Percentiles rank a stretch among this genome's conserved stretches.
These are phyloP conservation scores for Elsinoe arachidis DNA, from an alignment of 2,329 filamentous ascomycete species.

Conservation along the genomic window DNA sequence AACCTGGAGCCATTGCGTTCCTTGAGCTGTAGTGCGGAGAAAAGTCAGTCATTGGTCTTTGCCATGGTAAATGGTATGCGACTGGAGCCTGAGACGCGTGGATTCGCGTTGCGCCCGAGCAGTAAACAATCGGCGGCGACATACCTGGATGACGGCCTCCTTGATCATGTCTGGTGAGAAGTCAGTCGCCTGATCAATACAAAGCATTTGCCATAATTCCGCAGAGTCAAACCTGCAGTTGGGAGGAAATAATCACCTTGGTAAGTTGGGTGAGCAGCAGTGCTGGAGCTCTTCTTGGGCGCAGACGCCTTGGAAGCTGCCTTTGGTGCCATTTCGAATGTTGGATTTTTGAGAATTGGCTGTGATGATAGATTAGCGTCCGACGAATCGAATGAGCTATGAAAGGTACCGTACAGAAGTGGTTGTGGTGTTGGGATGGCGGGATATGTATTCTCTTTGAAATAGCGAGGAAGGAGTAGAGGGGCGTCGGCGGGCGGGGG, in stretches of 20 bases:
- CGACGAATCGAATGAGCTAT: conserved; percentile 30
- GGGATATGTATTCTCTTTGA: conserved; percentile 2
- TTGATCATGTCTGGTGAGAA: conserved; percentile 58
- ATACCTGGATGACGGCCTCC: conserved; percentile 61
- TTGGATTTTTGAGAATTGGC: conserved; percentile 14
- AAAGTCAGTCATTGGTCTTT: conserved; percentile 40
- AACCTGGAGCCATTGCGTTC: conserved; percentile 63
- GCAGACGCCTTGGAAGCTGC: conserved; percentile 42
- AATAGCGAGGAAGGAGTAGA: conserved; percentile 8
- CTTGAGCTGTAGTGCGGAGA: conserved; percentile 49
- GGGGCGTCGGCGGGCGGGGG: neutral
- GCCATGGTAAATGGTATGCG: neutral
- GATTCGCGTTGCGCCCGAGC: conserved; percentile 20
- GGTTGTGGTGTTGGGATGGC: conserved; percentile 11
- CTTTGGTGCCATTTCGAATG: conserved; percentile 55
- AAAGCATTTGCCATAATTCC: neutral
- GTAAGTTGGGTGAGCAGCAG: conserved; percentile 54
- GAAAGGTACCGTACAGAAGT: conserved; percentile 13
- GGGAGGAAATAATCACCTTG: conserved; percentile 47
- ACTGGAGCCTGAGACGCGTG: conserved; percentile 8
- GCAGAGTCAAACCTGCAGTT: conserved; percentile 21
- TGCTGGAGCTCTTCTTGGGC: conserved; percentile 49
- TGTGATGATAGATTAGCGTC: conserved; percentile 21
- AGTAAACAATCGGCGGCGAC: conserved; percentile 35
- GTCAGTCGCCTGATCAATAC: conserved; percentile 39